Conservation (phyloP, 306 rosid species). For the Lagenaria siceraria region DNA sequence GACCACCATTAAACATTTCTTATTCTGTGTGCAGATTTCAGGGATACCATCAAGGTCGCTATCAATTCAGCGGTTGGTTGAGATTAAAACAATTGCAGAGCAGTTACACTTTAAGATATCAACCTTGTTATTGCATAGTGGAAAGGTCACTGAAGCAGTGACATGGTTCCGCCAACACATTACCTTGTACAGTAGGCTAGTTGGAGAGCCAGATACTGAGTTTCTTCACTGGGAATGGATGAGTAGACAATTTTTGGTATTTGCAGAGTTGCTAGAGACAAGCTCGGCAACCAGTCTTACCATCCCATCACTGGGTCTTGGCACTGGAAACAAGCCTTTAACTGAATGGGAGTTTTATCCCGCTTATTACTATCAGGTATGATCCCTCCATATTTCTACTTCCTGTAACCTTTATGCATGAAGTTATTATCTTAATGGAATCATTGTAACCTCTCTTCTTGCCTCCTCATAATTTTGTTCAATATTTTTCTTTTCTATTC, state of each 20-base stretch:
- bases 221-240: constrained; percentile 98
- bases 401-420: background rate
- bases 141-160: constrained; percentile 77
- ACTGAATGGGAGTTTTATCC: constrained; percentile 80
- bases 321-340: constrained; percentile 44
- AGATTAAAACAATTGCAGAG: constrained; percentile 74
- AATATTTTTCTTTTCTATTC: background rate
- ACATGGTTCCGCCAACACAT: constrained; percentile 73
- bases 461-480: background rate
- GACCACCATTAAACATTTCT: constrained; percentile 4
- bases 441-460: background rate
- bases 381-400: constrained; percentile 6
- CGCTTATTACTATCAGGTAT: constrained; percentile 78
- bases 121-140: constrained; percentile 82
- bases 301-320: constrained; percentile 32
- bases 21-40: constrained; percentile 46
- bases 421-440: background rate
- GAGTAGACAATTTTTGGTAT: constrained; percentile 89
- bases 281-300: constrained; percentile 41
- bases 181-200: constrained; percentile 55
- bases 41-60: constrained; percentile 68
- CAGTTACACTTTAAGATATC: constrained; percentile 80
- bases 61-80: constrained; percentile 70
- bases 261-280: constrained; percentile 85
- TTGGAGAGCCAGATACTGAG: constrained; percentile 65